Evolutionary conservation across 2,329 filamentous ascomycete genomes (phyloP).

Genomic region (Fusarium sp.): DNA sequence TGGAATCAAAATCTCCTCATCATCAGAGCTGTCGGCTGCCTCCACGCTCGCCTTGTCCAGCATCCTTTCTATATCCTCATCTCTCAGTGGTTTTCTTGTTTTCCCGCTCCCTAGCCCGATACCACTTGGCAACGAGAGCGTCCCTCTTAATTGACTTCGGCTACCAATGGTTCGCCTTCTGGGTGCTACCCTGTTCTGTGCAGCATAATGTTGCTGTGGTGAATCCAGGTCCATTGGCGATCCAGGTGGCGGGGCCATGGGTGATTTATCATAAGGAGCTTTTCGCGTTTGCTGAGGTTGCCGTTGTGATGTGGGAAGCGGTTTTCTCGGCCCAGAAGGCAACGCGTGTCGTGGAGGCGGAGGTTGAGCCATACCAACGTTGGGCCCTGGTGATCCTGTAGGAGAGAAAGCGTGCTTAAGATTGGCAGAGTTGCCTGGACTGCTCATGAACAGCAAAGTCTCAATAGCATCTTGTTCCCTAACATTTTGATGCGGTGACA

Average conservation of each 20-base stretch:
- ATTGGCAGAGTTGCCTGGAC: constrained; percentile 75
- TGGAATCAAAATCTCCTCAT: constrained; percentile 64
- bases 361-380: constrained; percentile 22
- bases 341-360: constrained; percentile 49
- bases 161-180: constrained; percentile 56
- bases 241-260: constrained; percentile 48
- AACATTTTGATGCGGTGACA: constrained; percentile 70
- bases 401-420: constrained; percentile 65
- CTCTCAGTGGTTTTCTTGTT: constrained; percentile 53
- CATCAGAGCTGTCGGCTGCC: constrained; percentile 64
- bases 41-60: constrained; percentile 62
- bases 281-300: constrained; percentile 55
- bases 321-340: constrained; percentile 62
- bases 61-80: constrained; percentile 69
- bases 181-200: constrained; percentile 51
- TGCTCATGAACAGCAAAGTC: constrained; percentile 83
- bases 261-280: constrained; percentile 60
- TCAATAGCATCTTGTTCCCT: constrained; percentile 86
- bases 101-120: constrained; percentile 54
- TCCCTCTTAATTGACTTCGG: constrained; percentile 49
- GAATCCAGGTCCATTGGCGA: constrained; percentile 61
- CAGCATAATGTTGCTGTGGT: constrained; percentile 44
- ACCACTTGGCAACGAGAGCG: constrained; percentile 61
- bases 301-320: constrained; percentile 60
- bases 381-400: constrained; percentile 49